Conservation (phyloP, 2,329 filamentous ascomycete species). For the Microcyclosporella mali region DNA sequence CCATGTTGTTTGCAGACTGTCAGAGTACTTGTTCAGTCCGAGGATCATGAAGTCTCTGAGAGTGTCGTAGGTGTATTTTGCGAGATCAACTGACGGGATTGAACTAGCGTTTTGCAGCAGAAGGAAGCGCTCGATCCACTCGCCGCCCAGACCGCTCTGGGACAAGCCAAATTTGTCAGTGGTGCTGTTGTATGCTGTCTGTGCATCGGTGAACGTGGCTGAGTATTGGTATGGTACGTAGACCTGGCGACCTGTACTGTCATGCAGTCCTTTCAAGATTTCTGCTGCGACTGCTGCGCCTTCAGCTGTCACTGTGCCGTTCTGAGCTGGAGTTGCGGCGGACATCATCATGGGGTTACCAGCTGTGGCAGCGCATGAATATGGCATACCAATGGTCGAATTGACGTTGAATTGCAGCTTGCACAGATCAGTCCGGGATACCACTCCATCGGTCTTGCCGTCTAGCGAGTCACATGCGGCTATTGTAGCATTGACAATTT, state of each 20-base stretch:
- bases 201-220: constrained; percentile 31
- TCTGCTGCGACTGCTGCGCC: constrained; percentile 32
- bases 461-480: constrained; percentile 51
- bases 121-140: constrained; percentile 41
- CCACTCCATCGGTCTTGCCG: constrained; percentile 49
- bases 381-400: constrained; percentile 43
- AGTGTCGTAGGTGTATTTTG: constrained; percentile 51
- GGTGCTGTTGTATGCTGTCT: constrained; percentile 32
- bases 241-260: constrained; percentile 35
- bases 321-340: constrained; percentile 30
- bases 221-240: constrained; percentile 36
- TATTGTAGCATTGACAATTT: constrained; percentile 52
- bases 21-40: constrained; percentile 45
- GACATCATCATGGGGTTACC: constrained; percentile 25
- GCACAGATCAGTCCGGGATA: constrained; percentile 46
- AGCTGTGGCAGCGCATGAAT: constrained; percentile 36
- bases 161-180: constrained; percentile 31
- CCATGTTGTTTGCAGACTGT: constrained; percentile 49
- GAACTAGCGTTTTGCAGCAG: constrained; percentile 31
- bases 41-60: constrained; percentile 50
- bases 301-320: constrained; percentile 30
- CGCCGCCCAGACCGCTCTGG: constrained; percentile 33
- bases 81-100: constrained; percentile 31
- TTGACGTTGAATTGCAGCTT: constrained; percentile 42
- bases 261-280: constrained; percentile 38